These are phyloP conservation scores for Clitoria ternatea DNA, from an alignment of 306 rosid species.

Conservation along the genomic window DNA sequence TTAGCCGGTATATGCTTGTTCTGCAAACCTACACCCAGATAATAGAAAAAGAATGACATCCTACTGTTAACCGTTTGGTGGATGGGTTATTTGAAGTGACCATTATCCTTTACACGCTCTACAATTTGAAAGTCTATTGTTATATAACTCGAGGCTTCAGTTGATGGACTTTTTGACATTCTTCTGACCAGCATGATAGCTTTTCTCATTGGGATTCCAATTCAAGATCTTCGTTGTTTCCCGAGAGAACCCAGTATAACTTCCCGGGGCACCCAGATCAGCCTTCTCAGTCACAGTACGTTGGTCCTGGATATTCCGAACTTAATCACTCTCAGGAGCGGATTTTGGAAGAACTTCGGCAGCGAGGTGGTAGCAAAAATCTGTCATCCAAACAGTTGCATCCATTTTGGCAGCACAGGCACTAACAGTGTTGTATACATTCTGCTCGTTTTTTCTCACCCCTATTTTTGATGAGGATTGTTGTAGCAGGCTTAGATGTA, in stretches of 20 bases:
- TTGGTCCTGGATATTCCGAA: conserved; percentile 29
- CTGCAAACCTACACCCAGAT: not conserved
- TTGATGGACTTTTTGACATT: conserved; percentile 5
- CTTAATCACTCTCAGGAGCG: conserved; percentile 25
- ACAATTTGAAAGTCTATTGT: not conserved
- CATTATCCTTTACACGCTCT: not conserved
- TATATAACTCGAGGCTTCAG: not conserved
- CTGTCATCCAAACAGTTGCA: conserved; percentile 37
- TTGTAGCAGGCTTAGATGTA: conserved; percentile 34
- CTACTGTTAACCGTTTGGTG: not conserved
- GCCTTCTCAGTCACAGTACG: conserved; percentile 26
- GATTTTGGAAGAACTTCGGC: conserved; percentile 30
- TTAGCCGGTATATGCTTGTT: not conserved
- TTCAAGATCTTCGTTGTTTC: conserved; percentile 26
- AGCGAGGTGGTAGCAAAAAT: conserved; percentile 30
- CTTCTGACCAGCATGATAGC: conserved; percentile 25
- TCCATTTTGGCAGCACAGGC: conserved; percentile 44
- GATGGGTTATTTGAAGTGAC: not conserved
- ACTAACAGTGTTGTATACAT: conserved; percentile 21
- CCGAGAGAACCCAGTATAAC: conserved; percentile 27
- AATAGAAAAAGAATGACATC: not conserved
- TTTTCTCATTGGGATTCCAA: conserved; percentile 26
- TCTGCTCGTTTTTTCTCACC: conserved; percentile 11
- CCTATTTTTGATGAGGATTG: conserved; percentile 1
- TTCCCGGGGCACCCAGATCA: conserved; percentile 30